phyloP scores from a whole-genome alignment of 495 filamentous ascomycete species.

The Amniculicola lignicola region DNA sequence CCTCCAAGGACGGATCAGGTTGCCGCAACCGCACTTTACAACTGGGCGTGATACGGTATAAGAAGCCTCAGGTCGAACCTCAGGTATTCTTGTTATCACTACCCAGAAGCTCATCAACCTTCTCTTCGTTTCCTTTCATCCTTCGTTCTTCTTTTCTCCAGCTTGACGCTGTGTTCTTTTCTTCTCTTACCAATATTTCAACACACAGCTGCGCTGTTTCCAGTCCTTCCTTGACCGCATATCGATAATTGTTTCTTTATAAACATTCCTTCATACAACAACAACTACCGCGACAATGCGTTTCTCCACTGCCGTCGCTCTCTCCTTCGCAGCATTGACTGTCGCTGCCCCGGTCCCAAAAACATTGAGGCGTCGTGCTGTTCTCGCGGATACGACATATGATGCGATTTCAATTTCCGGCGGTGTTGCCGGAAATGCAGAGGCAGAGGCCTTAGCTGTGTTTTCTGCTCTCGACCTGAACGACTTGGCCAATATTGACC shows the following conservation, averaged over 20 bases:
- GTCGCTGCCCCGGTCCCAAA: background rate
- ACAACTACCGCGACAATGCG: conserved; percentile 1
- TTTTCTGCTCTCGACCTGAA: conserved; percentile 37
- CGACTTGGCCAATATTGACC: conserved; percentile 30
- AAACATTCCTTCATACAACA: background rate
- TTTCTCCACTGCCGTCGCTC: conserved; percentile 4
- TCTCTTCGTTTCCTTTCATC: background rate
- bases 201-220: conserved; percentile 10
- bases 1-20: background rate
- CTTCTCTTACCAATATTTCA: conserved; percentile 4
- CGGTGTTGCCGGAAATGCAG: conserved; percentile 45
- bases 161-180: conserved; percentile 8
- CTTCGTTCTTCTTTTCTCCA: background rate
- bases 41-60: background rate
- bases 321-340: background rate
- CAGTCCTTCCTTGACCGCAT: background rate
- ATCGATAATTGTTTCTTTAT: conserved; percentile 5
- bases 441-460: conserved; percentile 44
- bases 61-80: background rate
- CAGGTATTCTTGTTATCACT: conserved; percentile 2
- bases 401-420: conserved; percentile 41
- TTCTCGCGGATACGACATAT: conserved; percentile 11
- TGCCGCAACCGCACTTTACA: background rate
- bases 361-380: conserved; percentile 9
- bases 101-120: no score